Percentiles rank a stretch among this genome's conserved stretches.
These are phyloP conservation scores for Clonostachys chloroleuca DNA, from an alignment of 2,329 filamentous ascomycete genomes.

Conservation along the genomic window DNA sequence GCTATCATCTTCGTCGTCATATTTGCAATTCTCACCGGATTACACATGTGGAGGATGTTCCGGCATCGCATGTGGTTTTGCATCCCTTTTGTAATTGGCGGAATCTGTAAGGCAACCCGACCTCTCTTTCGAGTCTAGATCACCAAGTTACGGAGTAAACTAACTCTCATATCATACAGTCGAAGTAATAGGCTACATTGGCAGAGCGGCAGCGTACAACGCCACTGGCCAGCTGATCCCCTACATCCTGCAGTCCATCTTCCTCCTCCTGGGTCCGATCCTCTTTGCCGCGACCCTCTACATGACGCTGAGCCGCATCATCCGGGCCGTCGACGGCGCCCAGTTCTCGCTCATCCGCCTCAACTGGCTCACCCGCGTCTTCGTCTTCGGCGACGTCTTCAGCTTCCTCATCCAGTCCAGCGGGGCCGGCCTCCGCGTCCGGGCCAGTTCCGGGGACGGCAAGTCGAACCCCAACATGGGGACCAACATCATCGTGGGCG, in stretches of 20 bases:
- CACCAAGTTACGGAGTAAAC: too few species aligned
- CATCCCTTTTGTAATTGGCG: constrained; percentile 36
- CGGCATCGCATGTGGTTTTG: constrained; percentile 43
- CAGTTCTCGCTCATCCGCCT: constrained; percentile 10
- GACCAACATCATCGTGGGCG: constrained; percentile 43
- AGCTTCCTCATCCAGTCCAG: constrained; percentile 19
- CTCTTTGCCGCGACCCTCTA: constrained; percentile 40
- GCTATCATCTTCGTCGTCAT: constrained; percentile 38
- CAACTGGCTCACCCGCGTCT: constrained; percentile 20
- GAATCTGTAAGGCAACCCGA: constrained; percentile 30
- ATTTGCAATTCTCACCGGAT: constrained; percentile 30
- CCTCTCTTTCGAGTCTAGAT: background rate
- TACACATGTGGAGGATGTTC: constrained; percentile 33
- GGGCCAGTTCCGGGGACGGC: background rate
- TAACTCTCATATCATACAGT: constrained; percentile 12
- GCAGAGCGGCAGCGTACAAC: constrained; percentile 11
- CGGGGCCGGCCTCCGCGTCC: constrained; percentile 15
- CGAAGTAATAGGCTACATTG: constrained; percentile 25
- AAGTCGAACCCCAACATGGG: constrained; percentile 14
- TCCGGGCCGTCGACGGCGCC: constrained; percentile 16
- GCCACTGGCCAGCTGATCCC: constrained; percentile 14
- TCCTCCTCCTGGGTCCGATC: constrained; percentile 34
- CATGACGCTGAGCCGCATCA: constrained; percentile 35
- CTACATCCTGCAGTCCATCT: constrained; percentile 24
- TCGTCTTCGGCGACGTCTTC: constrained; percentile 20